Evolutionary conservation across 2,329 filamentous ascomycete genomes (phyloP).

Genomic region (Westerdykella aurantiaca): DNA sequence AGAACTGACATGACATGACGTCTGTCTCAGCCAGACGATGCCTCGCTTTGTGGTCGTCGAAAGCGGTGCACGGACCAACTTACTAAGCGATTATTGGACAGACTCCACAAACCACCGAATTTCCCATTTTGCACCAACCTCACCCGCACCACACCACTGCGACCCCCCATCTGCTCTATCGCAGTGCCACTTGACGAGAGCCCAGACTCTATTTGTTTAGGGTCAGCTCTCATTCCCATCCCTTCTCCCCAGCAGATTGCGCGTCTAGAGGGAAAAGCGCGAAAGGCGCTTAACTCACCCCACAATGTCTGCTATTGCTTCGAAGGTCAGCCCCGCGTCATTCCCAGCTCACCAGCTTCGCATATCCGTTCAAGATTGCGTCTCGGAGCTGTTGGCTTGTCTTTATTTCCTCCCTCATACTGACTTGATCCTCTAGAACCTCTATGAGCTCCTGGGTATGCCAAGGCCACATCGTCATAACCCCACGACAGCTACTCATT

Average conservation of each 20-base stretch:
- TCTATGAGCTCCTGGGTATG: constrained; percentile 96
- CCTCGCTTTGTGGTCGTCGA: too few relatives aligned
- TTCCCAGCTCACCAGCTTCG: constrained; percentile 2
- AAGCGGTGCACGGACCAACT: constrained; percentile 11
- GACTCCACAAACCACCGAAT: constrained; percentile 18
- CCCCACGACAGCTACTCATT: constrained; percentile 15
- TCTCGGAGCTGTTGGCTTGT: not conserved
- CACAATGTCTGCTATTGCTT: constrained; percentile 39
- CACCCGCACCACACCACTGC: constrained; percentile 10
- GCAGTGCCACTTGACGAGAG: constrained; percentile 28
- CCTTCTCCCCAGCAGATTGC: constrained; percentile 33
- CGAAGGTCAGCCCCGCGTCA: constrained; percentile 35
- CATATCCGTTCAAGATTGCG: not conserved
- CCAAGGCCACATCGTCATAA: constrained; percentile 6
- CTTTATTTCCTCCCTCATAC: constrained; percentile 10
- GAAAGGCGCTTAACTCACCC: constrained; percentile 39
- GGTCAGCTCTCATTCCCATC: constrained; percentile 35
- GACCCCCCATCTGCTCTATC: constrained; percentile 16
- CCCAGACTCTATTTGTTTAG: constrained; percentile 34
- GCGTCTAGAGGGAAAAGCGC: constrained; percentile 41
- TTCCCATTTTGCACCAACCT: constrained; percentile 23
- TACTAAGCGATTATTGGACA: constrained; percentile 21
- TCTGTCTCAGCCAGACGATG: too few relatives aligned
- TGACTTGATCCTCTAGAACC: constrained; percentile 63
- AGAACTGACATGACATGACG: too few relatives aligned